phyloP scores from a whole-genome alignment of 169 alveolate genomes.

The Plasmodium coatneyi region DNA sequence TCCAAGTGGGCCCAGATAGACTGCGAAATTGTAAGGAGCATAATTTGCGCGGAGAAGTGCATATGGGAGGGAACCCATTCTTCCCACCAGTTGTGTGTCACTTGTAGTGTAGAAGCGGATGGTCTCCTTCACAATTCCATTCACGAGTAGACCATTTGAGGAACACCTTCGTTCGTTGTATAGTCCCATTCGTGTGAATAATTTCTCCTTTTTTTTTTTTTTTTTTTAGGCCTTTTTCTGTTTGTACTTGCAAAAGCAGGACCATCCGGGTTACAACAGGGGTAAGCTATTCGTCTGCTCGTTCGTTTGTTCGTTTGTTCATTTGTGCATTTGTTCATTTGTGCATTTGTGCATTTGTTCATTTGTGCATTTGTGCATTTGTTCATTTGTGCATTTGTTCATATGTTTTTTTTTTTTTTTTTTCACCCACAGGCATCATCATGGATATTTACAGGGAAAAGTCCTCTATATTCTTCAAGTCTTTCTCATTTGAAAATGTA shows the following conservation, averaged over 20 bases:
- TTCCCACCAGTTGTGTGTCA: not conserved
- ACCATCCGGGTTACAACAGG: constrained; percentile 58
- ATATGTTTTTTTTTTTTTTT: not conserved
- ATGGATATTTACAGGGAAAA: constrained; percentile 63
- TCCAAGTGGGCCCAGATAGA: constrained; percentile 74
- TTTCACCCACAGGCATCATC: constrained; percentile 31
- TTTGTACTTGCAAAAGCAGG: constrained; percentile 56
- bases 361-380: not conserved
- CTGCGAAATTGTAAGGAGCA: constrained; percentile 60
- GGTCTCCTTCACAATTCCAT: not conserved
- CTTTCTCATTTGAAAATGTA: constrained; percentile 70
- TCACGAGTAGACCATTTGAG: not conserved
- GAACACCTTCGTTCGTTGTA: not conserved
- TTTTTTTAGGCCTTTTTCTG: constrained; percentile 65
- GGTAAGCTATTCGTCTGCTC: not conserved
- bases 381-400: not conserved
- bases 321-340: not conserved
- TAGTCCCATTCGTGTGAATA: not conserved
- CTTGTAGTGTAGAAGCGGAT: not conserved
- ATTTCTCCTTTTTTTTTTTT: constrained; percentile 1
- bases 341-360: not conserved
- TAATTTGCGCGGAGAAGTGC: not conserved
- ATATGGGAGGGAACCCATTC: not conserved
- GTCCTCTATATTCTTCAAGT: constrained; percentile 57
- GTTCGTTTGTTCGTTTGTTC: not conserved